Base-by-base conservation (phyloP, 441 rosid species). In the Macaranga tanarius region DNA sequence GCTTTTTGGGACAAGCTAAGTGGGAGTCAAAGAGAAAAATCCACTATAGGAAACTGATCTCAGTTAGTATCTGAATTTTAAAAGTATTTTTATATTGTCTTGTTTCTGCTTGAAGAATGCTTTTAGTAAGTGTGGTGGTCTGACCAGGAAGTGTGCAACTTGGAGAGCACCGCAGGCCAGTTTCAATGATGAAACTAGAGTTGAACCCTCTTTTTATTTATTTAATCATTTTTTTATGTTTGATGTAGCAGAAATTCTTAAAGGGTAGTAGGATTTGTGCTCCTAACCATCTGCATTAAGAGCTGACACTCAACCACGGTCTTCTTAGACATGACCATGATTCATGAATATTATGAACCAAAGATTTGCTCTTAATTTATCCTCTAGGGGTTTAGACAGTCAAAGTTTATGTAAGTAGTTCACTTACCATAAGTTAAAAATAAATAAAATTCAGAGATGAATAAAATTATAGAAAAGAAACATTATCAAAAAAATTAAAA, bases 1-100 rank as follows among this genome's bases (percentile, higher is more conserved):
- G 75, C 72, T 71, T 63, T 64, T 15, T 20, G 74, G 75, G 76
- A 76, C 69, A 64, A 77, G 28, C n/a, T 69, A 50, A 48, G 66
- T 65, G 70, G 26, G 26, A 12, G 19, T 47, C 13, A 44, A 56
- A 65, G 23, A 38, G 40, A 57, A 34, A 0, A 40, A 61, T 48
- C 58, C 50, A 69, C 55, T 38, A 34, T 34, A 17, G 1, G 47
- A 61, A 65, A 55, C 22, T 73, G 76, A 57, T 22, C 20, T 55
- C 70, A 56, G 5, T 28, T 25, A 73, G 52, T 19, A n/a, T 52
- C 40, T 26, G 23, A 54, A 48, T 3, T 8, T 56, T 23, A 1
- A 28, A 40, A 26, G 40, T 25, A 17, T 50, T 17, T 58, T n/a
- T 50, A n/a, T 13, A 22, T 50, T 40, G 10, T 42, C 20, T 22